phyloP scores from a whole-genome alignment of 306 rosid species.

The Bauhinia variegata region DNA sequence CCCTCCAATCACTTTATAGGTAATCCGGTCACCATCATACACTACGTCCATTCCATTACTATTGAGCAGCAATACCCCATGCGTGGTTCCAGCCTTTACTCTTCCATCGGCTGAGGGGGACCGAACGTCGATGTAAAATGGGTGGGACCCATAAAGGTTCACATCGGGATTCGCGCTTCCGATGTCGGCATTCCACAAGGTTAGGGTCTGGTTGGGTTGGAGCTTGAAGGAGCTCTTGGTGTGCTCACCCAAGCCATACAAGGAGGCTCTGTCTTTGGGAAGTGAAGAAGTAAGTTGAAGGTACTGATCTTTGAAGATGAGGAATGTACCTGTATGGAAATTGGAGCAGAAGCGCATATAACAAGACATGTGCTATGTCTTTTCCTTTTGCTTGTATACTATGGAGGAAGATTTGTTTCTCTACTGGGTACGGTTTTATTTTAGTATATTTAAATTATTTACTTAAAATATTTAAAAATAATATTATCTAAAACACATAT shows the following conservation, averaged over 20 bases:
- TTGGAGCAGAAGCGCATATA: slow-evolving; percentile 20
- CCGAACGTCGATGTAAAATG: slow-evolving; percentile 76
- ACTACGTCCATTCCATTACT: slow-evolving; percentile 83
- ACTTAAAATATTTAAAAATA: no score
- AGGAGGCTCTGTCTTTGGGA: slow-evolving; percentile 53
- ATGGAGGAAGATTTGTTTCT: no score
- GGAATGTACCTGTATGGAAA: slow-evolving; percentile 36
- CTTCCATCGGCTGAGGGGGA: slow-evolving; percentile 49
- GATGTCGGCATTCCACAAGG: slow-evolving; percentile 68
- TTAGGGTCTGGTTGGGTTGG: no score
- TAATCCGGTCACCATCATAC: slow-evolving; percentile 66
- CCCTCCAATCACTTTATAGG: no score
- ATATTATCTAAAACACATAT: no score
- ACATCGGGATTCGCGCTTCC: slow-evolving; percentile 46
- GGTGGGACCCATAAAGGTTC: slow-evolving; percentile 88
- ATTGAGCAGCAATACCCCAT: slow-evolving; percentile 76
- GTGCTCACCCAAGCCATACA: slow-evolving; percentile 81
- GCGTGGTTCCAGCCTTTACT: slow-evolving; percentile 55
- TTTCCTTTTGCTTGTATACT: no score
- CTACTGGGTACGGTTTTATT: no score
- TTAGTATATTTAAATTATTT: no score
- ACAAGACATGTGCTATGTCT: no score
- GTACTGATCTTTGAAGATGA: slow-evolving; percentile 77
- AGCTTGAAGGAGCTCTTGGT: slow-evolving; percentile 70
- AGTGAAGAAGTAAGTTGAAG: slow-evolving; percentile 71